These are phyloP conservation scores for Periconia sp. DNA, from an alignment of 2,329 filamentous ascomycete genomes.

Conservation along the genomic window DNA sequence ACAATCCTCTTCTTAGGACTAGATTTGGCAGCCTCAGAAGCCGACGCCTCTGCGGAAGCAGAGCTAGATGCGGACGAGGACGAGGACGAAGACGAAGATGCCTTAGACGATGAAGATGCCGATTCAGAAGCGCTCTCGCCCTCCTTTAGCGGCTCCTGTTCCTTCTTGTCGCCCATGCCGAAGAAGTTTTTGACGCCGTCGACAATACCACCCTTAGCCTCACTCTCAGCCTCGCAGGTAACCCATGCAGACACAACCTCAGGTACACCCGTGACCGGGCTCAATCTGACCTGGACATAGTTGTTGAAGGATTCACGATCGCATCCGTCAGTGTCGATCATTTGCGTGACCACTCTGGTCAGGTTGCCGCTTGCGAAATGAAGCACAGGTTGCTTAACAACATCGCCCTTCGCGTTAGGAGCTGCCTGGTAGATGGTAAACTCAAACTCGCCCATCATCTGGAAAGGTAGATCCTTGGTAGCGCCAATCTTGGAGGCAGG, in stretches of 20 bases:
- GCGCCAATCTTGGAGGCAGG: slow-evolving; percentile 76
- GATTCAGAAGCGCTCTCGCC: slow-evolving; percentile 49
- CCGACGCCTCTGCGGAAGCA: slow-evolving; percentile 53
- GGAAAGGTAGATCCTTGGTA: slow-evolving; percentile 84
- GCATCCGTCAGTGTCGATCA: slow-evolving; percentile 82
- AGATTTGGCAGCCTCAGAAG: slow-evolving; percentile 56
- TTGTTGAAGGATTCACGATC: slow-evolving; percentile 77
- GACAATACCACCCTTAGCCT: slow-evolving; percentile 80
- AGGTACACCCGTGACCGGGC: slow-evolving; percentile 76
- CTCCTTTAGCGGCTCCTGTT: slow-evolving; percentile 73
- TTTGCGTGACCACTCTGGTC: slow-evolving; percentile 77
- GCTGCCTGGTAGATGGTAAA: slow-evolving; percentile 81
- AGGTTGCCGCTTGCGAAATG: slow-evolving; percentile 81
- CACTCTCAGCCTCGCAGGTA: slow-evolving; percentile 85
- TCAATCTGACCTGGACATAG: slow-evolving; percentile 77
- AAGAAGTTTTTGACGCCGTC: slow-evolving; percentile 97
- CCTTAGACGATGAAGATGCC: slow-evolving; percentile 52
- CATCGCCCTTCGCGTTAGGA: slow-evolving; percentile 50
- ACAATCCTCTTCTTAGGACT: slow-evolving; percentile 57
- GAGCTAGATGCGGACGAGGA: slow-evolving; percentile 47
- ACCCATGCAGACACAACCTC: slow-evolving; percentile 77
- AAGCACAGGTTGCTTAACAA: slow-evolving; percentile 66
- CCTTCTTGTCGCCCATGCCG: slow-evolving; percentile 90
- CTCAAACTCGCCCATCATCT: slow-evolving; percentile 80
- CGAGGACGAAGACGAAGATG: slow-evolving; percentile 35